Conservation (phyloP, 306 rosid species). For the Urtica urens region DNA sequence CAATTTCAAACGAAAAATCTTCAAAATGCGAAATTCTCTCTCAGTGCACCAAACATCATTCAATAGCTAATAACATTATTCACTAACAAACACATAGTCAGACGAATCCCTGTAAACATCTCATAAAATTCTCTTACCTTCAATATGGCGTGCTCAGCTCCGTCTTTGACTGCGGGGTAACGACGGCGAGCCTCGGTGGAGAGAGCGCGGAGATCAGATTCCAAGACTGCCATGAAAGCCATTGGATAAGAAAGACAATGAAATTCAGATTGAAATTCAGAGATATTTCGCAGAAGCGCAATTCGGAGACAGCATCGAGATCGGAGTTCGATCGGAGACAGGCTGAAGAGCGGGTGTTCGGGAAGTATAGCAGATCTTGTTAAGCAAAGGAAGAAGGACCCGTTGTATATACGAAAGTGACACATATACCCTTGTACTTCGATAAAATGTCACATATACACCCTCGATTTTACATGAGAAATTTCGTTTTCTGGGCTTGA, state of each 20-base stretch:
- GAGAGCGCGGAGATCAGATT: conserved; percentile 97
- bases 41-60: background rate
- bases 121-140: too few species aligned
- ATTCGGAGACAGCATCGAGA: conserved; percentile 11
- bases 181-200: conserved; percentile 99
- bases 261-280: conserved; percentile 10
- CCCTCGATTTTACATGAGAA: too few species aligned
- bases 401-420: too few species aligned
- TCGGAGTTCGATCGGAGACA: conserved; percentile 4
- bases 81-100: background rate
- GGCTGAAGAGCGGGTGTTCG: conserved; percentile 3
- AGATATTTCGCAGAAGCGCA: background rate
- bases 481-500: too few species aligned
- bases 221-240: conserved; percentile 99
- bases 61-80: background rate
- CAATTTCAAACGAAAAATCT: background rate
- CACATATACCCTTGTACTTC: too few species aligned
- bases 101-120: too few species aligned
- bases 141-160: conserved; percentile 86
- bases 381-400: conserved; percentile 14
- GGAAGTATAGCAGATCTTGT: conserved; percentile 29
- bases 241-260: conserved; percentile 24
- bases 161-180: conserved; percentile 82
- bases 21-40: too few species aligned
- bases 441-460: too few species aligned